Evolutionary conservation across 345 rosid genomes (phyloP).

Genomic region (Anastatica hierochuntica): DNA sequence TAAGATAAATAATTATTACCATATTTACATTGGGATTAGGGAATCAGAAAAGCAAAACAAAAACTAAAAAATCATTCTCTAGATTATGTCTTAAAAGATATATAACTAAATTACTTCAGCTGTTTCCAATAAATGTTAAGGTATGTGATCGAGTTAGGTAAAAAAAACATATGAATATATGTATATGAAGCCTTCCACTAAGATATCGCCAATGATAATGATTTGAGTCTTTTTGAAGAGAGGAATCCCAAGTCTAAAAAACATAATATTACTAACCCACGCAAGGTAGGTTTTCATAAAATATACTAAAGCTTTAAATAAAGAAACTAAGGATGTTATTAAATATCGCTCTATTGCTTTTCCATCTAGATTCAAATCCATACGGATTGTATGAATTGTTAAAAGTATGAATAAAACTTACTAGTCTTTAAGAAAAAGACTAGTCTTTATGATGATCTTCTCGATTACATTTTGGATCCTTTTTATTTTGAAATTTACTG

Average conservation of each 20-base stretch:
- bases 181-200: not conserved
- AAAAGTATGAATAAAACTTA: too few species aligned
- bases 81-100: not conserved
- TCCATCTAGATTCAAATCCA: too few species aligned
- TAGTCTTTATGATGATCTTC: too few species aligned
- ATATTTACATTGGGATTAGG: slow-evolving; percentile 14
- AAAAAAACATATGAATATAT: too few species aligned
- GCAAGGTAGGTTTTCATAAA: too few species aligned
- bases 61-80: slow-evolving; percentile 7
- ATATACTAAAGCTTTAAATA: too few species aligned
- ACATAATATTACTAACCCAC: not conserved
- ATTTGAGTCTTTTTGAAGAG: not conserved
- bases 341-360: too few species aligned
- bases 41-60: slow-evolving; percentile 1
- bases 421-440: too few species aligned
- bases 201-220: not conserved
- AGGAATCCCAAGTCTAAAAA: not conserved
- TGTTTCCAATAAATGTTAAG: not conserved
- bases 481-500: not conserved
- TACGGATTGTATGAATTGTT: too few species aligned
- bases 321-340: too few species aligned
- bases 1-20: not conserved
- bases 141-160: not conserved
- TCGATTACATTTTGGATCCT: not conserved
- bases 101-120: not conserved